Conservation (phyloP, 2,329 filamentous ascomycete genomes). For the Aspergillus luchuensis region DNA sequence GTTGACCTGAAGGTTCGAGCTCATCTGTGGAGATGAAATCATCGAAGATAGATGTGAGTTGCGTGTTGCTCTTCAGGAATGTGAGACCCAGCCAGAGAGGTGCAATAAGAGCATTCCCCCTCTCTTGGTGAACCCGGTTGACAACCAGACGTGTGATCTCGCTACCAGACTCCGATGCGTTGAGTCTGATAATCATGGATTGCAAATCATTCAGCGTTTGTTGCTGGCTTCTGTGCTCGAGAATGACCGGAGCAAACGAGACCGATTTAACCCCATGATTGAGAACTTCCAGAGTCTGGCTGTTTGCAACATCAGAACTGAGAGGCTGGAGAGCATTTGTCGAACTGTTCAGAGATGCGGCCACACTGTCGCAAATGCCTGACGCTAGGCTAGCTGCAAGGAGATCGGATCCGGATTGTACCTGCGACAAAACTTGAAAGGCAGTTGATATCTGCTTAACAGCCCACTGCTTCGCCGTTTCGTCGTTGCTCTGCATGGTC, state of each 20-base stretch:
- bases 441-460: constrained; percentile 77
- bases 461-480: constrained; percentile 70
- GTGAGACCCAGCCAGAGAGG: constrained; percentile 80
- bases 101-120: constrained; percentile 63
- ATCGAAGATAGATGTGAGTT: constrained; percentile 59
- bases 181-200: constrained; percentile 59
- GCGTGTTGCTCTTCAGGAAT: constrained; percentile 63
- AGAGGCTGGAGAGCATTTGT: constrained; percentile 34
- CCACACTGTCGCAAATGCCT: constrained; percentile 74
- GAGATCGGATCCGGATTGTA: constrained; percentile 53
- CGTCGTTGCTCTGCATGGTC: constrained; percentile 80
- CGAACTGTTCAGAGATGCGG: constrained; percentile 47
- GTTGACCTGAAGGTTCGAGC: constrained; percentile 31
- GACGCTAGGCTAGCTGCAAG: constrained; percentile 39
- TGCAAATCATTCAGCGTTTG: constrained; percentile 65
- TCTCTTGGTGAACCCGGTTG: constrained; percentile 60
- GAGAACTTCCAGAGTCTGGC: constrained; percentile 33
- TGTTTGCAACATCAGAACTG: constrained; percentile 19
- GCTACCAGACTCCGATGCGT: constrained; percentile 43
- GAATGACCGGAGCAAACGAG: constrained; percentile 62
- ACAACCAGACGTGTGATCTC: constrained; percentile 67
- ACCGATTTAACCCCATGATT: constrained; percentile 25
- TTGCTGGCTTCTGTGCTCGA: constrained; percentile 67
- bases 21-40: constrained; percentile 64
- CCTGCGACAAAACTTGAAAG: constrained; percentile 64